phyloP scores from a whole-genome alignment of 768 basidiomycete species.

The Tephrocybe sp. region DNA sequence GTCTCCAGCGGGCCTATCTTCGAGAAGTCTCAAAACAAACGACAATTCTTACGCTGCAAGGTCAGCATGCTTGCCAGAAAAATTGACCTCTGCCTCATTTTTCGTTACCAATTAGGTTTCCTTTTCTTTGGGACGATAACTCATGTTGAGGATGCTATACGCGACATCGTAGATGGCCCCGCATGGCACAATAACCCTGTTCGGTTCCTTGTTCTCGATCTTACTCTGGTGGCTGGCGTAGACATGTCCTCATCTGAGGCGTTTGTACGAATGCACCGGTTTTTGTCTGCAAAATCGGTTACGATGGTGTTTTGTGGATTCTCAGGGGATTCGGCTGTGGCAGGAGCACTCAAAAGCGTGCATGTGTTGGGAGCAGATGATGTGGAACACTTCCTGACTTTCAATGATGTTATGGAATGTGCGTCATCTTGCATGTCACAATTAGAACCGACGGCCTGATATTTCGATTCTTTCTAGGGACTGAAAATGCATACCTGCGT shows the following conservation, averaged over 20 bases:
- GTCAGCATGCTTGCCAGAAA: conserved; percentile 29
- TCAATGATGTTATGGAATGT: conserved; percentile 95
- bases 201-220: conserved; percentile 87
- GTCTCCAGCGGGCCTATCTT: conserved; percentile 84
- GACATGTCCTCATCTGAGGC: conserved; percentile 97
- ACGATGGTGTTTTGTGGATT: conserved; percentile 90
- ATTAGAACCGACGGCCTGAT: no score
- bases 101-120: conserved; percentile 57
- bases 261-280: conserved; percentile 85
- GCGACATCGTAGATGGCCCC: conserved; percentile 67
- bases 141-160: conserved; percentile 84
- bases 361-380: conserved; percentile 74
- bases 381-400: conserved; percentile 78
- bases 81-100: no score
- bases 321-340: conserved; percentile 58
- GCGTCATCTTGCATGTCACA: conserved; percentile 27
- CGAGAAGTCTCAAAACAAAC: conserved; percentile 93
- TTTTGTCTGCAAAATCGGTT: conserved; percentile 75
- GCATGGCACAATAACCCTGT: conserved; percentile 76
- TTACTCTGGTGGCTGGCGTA: conserved; percentile 83
- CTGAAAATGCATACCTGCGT: conserved; percentile 88
- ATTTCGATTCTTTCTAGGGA: conserved; percentile 50
- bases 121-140: conserved; percentile 94
- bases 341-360: conserved; percentile 74
- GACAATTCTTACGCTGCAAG: conserved; percentile 84